Percentiles rank a stretch among this genome's conserved stretches.
These are phyloP conservation scores for Cyclotella choctawhatcheeana DNA, from an alignment of 108 stramenopile genomes.

Conservation along the genomic window DNA sequence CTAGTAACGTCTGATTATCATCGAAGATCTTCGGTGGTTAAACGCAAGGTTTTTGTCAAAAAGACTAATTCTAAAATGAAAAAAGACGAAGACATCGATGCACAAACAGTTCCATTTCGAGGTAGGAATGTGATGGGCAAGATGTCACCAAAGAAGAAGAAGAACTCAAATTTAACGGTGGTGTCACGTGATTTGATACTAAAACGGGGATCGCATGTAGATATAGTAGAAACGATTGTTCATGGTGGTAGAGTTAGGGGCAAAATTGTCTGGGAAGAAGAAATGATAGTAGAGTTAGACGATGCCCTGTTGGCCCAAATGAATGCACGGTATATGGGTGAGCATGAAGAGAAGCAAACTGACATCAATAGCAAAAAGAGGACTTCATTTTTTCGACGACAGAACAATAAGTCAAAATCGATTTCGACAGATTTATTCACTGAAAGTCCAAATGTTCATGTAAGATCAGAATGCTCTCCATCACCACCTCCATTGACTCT, in stretches of 20 bases:
- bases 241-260: constrained; percentile 52
- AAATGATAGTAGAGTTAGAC: constrained; percentile 36
- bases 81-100: not conserved
- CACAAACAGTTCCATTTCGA: not conserved
- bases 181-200: constrained; percentile 32
- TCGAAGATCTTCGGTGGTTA: constrained; percentile 37
- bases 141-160: not conserved
- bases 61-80: not conserved
- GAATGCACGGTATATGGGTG: constrained; percentile 3
- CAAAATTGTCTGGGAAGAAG: constrained; percentile 50
- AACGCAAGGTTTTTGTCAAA: constrained; percentile 37
- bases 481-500: constrained; percentile 37
- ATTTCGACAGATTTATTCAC: constrained; percentile 19
- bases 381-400: constrained; percentile 6
- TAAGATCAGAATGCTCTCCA: not conserved
- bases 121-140: not conserved
- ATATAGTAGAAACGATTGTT: constrained; percentile 41
- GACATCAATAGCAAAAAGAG: constrained; percentile 13
- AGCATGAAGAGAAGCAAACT: not conserved
- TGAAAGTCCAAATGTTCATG: constrained; percentile 8
- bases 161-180: constrained; percentile 15
- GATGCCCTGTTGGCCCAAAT: constrained; percentile 12
- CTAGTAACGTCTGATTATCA: constrained; percentile 42
- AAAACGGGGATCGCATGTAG: constrained; percentile 39
- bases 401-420: not conserved